Evolutionary conservation across 2,329 filamentous ascomycete species (phyloP), one percentile per base, ranked within the genome.

Genomic region (Sclerotinia minor): DNA sequence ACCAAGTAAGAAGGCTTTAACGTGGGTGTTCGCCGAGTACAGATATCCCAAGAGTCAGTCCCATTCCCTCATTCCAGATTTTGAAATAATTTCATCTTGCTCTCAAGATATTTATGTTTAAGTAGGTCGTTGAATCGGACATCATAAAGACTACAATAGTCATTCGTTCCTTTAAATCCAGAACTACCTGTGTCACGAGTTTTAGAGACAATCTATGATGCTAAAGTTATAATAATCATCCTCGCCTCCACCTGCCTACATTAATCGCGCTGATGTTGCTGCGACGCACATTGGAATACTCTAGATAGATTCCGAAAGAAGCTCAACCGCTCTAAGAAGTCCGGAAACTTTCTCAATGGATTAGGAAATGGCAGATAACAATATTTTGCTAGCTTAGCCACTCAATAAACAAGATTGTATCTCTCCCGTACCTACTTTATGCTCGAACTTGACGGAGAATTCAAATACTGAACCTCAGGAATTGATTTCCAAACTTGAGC

Each of bases 171-270:
- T 38, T 35, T n/a, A 50, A 15, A 50, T 1, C 9, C 5, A 63
- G 5, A 8, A 26, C 8, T 17, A 50, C 19, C n/a, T 13, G n/a
- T 35, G 26, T 38, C 29, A 26, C n/a, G 8, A 7, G 24, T 26
- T 19, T 8, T 13, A 21, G 5, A 50, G 5, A 38, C 8, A 13
- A 19, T 41, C 19, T 24, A 52, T 11, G 6, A 66, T 66, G 64
- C 44, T 54, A 38, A 15, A 35, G 3, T 60, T 44, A 49, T 24
- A 24, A 2, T 7, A 49, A 26, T 5, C 24, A 15, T 49, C 54
- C 15, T 32, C 32, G 11, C 32, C 64, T 7, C 44, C 64, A 60
- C 54, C 64, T 17, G 54, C 64, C 15, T 66, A 52, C 35, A 29
- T 49, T 17, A 41, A 60, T 11, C 53, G 32, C 5, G 24, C 9